These are phyloP conservation scores for Tricholoma bakamatsutake DNA, from an alignment of 768 basidiomycete genomes.

Conservation along the genomic window DNA sequence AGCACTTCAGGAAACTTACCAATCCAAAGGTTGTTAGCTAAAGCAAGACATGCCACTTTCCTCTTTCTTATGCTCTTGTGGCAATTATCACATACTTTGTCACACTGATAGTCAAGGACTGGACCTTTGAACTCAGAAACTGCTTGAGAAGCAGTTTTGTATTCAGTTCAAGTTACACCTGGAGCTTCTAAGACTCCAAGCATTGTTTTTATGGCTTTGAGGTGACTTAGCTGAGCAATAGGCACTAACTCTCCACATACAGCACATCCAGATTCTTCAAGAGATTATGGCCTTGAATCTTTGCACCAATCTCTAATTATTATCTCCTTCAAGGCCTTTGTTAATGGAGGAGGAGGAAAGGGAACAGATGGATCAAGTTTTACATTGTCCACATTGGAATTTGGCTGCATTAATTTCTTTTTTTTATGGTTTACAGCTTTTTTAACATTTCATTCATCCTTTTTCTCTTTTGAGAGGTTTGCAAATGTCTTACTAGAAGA, in stretches of 20 bases:
- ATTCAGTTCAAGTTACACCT: not conserved
- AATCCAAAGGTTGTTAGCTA: no score
- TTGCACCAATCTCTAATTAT: slow-evolving; percentile 2
- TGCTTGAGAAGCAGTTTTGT: not conserved
- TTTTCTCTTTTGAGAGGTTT: not conserved
- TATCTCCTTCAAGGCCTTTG: not conserved
- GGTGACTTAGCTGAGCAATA: no score
- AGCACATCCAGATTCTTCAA: slow-evolving; percentile 1
- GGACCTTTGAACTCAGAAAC: slow-evolving; percentile 1
- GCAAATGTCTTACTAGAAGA: no score
- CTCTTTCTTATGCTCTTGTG: not conserved
- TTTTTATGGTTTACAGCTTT: not conserved
- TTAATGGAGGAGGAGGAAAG: not conserved
- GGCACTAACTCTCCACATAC: no score
- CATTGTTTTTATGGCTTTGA: not conserved
- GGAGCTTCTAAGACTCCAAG: slow-evolving; percentile 1
- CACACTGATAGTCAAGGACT: not conserved
- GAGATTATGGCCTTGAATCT: not conserved
- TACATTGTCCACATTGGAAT: no score
- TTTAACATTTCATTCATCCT: not conserved
- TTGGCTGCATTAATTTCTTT: no score
- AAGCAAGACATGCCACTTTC: not conserved
- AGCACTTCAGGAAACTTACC: no score
- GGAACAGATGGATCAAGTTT: not conserved
- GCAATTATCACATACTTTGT: not conserved